A percentile compares a stretch with the other conserved stretches of the same genome.
Evolutionary conservation across 768 basidiomycete genomes (phyloP).

Genomic region (Rhodocollybia butyracea): DNA sequence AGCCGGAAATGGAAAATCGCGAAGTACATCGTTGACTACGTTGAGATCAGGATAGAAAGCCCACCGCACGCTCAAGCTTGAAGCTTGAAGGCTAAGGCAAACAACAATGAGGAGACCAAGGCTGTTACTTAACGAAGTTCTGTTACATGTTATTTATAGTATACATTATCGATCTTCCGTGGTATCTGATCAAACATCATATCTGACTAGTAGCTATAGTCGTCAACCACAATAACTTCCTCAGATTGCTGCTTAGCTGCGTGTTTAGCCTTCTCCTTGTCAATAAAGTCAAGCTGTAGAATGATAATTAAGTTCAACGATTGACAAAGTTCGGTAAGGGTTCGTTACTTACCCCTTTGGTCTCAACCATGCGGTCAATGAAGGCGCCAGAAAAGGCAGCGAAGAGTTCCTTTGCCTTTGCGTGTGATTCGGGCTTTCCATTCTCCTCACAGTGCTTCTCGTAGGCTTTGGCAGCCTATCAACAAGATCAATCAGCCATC

Average conservation of each 20-base stretch:
- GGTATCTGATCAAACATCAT: no score
- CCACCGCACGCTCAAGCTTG: constrained; percentile 20
- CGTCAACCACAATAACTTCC: no score
- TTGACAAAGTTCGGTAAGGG: not conserved
- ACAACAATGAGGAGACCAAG: constrained; percentile 41
- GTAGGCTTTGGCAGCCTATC: constrained; percentile 46
- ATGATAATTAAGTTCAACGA: not conserved
- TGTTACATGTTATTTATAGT: no score
- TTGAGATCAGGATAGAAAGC: not conserved
- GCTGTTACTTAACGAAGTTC: constrained; percentile 13
- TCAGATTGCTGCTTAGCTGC: constrained; percentile 21
- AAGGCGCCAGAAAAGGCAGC: constrained; percentile 44
- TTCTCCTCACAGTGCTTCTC: constrained; percentile 40
- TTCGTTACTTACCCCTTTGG: constrained; percentile 42
- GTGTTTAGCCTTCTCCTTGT: constrained; percentile 39
- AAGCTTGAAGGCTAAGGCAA: constrained; percentile 45
- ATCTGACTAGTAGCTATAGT: no score
- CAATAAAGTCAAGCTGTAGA: constrained; percentile 40
- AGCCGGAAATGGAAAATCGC: constrained; percentile 1
- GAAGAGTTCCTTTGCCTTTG: constrained; percentile 44
- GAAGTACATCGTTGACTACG: not conserved
- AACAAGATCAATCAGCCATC: no score
- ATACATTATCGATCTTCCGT: no score
- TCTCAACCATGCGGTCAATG: constrained; percentile 34
- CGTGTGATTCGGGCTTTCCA: constrained; percentile 42